Conservation (phyloP, 2,329 filamentous ascomycete genomes). For the Rhinocladiella mackenziei region DNA sequence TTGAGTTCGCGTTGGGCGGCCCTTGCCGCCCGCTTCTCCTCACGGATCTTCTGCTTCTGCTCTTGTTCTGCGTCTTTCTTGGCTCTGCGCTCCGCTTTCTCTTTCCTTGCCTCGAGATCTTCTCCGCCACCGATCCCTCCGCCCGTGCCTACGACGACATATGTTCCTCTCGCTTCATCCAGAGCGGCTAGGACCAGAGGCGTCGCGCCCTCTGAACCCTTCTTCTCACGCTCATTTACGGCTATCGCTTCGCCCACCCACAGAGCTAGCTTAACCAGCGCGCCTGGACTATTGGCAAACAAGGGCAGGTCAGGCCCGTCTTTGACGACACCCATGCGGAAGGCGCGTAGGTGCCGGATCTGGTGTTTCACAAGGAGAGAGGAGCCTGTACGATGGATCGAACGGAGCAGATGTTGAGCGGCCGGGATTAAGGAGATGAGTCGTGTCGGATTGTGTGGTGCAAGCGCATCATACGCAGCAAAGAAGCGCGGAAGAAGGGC, state of each 20-base stretch:
- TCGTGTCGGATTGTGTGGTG: slow-evolving; percentile 40
- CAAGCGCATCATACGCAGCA: slow-evolving; percentile 57
- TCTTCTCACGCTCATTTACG: slow-evolving; percentile 76
- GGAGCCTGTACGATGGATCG: slow-evolving; percentile 89
- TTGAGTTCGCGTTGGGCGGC: slow-evolving; percentile 53
- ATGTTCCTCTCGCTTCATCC: slow-evolving; percentile 81
- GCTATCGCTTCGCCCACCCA: slow-evolving; percentile 92
- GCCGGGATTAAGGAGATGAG: slow-evolving; percentile 75
- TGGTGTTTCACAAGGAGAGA: slow-evolving; percentile 89
- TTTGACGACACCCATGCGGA: slow-evolving; percentile 92
- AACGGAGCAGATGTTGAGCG: slow-evolving; percentile 83
- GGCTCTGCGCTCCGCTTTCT: slow-evolving; percentile 64
- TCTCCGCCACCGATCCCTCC: slow-evolving; percentile 74
- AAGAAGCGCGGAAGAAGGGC: slow-evolving; percentile 49
- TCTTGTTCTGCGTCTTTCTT: slow-evolving; percentile 61
- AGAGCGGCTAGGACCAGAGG: slow-evolving; percentile 87
- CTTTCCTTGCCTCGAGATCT: slow-evolving; percentile 62
- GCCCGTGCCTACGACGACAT: slow-evolving; percentile 88
- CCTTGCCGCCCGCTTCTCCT: slow-evolving; percentile 56
- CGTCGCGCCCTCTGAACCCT: slow-evolving; percentile 65
- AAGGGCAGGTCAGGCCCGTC: slow-evolving; percentile 88
- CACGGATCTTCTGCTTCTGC: slow-evolving; percentile 59
- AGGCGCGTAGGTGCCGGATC: slow-evolving; percentile 85
- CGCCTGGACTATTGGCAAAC: slow-evolving; percentile 80
- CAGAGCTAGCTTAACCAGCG: slow-evolving; percentile 84